phyloP scores from a whole-genome alignment of 179 eudicot genomes.

The Vitellaria paradoxa region DNA sequence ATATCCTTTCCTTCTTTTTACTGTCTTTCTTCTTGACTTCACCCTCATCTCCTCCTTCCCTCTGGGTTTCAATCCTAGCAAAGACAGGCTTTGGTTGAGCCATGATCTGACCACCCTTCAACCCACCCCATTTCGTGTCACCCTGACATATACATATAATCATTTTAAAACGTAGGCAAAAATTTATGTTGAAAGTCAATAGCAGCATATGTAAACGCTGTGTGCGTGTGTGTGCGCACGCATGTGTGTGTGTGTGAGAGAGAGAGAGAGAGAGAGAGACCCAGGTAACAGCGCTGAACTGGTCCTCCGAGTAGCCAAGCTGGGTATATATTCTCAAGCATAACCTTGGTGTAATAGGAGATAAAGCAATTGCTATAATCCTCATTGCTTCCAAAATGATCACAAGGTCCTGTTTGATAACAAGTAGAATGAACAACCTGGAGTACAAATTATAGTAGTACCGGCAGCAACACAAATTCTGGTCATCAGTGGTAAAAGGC shows the following conservation, averaged over 20 bases:
- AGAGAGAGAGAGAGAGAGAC: conserved; percentile 42
- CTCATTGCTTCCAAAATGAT: conserved; percentile 89
- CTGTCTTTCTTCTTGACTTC: conserved; percentile 44
- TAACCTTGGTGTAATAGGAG: conserved; percentile 77
- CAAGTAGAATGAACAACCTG: background rate
- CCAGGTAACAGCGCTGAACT: conserved; percentile 73
- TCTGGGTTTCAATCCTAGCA: conserved; percentile 66
- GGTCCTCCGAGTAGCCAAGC: conserved; percentile 85
- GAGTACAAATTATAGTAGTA: background rate
- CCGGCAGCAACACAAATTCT: background rate
- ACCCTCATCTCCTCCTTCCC: conserved; percentile 34
- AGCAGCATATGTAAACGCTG: background rate
- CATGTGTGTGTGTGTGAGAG: conserved; percentile 10
- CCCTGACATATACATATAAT: conserved; percentile 33
- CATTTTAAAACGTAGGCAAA: background rate
- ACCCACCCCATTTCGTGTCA: conserved; percentile 93
- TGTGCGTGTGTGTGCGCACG: background rate
- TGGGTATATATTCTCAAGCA: conserved; percentile 79
- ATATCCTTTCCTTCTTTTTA: conserved; percentile 61
- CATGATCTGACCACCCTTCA: conserved; percentile 80
- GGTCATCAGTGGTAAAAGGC: background rate
- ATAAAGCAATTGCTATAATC: conserved; percentile 81
- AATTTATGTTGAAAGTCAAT: background rate
- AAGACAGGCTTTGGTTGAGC: conserved; percentile 81
- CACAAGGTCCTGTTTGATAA: conserved; percentile 71